Evolutionary conservation across 768 basidiomycete genomes (phyloP), one percentile per base, ranked within the genome.

Genomic region (Tubosaeta brunneosetosa): DNA sequence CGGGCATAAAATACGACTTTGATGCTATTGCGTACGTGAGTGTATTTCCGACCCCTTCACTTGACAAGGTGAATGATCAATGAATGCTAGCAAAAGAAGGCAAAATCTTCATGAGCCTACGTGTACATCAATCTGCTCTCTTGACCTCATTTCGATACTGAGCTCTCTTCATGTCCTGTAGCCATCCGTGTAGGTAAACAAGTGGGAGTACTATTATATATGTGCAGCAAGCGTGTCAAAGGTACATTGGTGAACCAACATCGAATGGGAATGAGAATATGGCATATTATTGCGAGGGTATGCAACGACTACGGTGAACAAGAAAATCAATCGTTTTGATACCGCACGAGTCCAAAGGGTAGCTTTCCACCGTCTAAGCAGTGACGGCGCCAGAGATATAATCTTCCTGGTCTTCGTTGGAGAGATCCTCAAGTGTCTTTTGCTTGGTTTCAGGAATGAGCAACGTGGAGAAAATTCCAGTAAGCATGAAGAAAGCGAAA

Each of bases 1-100:
- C 78, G 8, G 95, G 94, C 5, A 95, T 99, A 66, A 78, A 86
- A 44, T 98, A 98, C 63, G 83, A 93, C 58, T 85, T 95, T 48
- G 81, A 84, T 38, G 74, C 76, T n/a, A 84, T 84, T 43, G 83
- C 84, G 66, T 97, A 94, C 73, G 91, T 93, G 67, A 72, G 91
- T 79, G 14, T 48, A 41, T 10, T 40, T 25, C 25, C 42, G 19
- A 2, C 41, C 10, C 49, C 34, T 14, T 33, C 37, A 3, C 43
- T 17, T 31, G n/a, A 31, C 37, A 25, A 42, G 3, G 38, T 52
- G 29, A 48, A 47, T 45, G 8, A 47, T 46, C 25, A n/a, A 25
- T 13, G 32, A 32, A n/a, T 16, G 3, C 1, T 47, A 70, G 66
- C 71, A 73, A 68, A 77, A 73, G 66, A 73, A 67, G 55, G 41